phyloP scores from a whole-genome alignment of 495 filamentous ascomycete genomes.

The Lentithecium fluviatile region DNA sequence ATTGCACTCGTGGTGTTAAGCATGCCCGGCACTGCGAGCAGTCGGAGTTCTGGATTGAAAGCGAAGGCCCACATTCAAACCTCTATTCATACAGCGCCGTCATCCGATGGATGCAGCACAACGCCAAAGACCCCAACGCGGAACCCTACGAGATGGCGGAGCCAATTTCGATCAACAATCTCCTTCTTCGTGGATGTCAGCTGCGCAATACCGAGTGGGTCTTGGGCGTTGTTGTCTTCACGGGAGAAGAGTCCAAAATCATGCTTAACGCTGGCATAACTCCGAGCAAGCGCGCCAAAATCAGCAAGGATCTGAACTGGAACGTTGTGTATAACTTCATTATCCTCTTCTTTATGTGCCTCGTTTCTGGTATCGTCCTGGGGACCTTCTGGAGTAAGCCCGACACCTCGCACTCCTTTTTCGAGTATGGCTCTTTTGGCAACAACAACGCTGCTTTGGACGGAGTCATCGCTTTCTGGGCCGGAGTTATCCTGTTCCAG shows the following conservation, averaged over 20 bases:
- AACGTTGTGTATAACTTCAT: conserved; percentile 97
- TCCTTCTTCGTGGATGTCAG: conserved; percentile 89
- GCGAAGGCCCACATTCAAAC: conserved; percentile 87
- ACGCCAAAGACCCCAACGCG: conserved; percentile 58
- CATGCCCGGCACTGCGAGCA: conserved; percentile 91
- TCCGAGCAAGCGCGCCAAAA: conserved; percentile 89
- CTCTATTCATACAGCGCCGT: conserved; percentile 91
- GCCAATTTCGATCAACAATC: conserved; percentile 89
- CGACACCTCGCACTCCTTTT: conserved; percentile 73
- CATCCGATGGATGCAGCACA: conserved; percentile 78
- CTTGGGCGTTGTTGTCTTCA: conserved; percentile 94
- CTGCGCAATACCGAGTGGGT: conserved; percentile 96
- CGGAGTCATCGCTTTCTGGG: conserved; percentile 95
- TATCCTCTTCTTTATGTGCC: conserved; percentile 86
- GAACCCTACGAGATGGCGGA: conserved; percentile 78
- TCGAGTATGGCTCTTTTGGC: conserved; percentile 85
- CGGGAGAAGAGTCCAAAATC: conserved; percentile 96
- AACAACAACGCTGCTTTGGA: conserved; percentile 66
- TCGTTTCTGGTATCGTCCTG: conserved; percentile 79
- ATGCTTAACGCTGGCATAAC: conserved; percentile 99
- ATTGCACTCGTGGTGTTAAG: conserved; percentile 77
- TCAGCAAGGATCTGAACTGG: conserved; percentile 92
- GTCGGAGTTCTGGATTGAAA: conserved; percentile 83
- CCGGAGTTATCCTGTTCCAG: conserved; percentile 90
- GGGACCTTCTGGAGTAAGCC: conserved; percentile 75